Conservation (phyloP, 169 alveolate species). For the Babesia gibsoni region DNA sequence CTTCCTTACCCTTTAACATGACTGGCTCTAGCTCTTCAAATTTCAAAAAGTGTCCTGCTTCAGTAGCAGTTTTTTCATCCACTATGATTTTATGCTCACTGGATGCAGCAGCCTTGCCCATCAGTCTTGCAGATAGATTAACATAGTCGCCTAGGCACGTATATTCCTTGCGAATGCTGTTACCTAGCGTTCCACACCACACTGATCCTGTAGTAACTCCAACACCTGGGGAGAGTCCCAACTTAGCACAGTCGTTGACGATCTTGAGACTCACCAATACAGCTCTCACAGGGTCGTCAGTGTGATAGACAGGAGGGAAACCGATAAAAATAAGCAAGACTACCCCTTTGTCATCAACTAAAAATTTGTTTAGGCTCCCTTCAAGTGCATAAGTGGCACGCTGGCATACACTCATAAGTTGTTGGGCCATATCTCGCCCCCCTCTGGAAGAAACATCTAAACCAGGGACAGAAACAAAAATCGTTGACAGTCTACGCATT, state of each 20-base stretch:
- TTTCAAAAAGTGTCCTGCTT: conserved; percentile 66
- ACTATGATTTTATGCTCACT: conserved; percentile 56
- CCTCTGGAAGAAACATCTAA: conserved; percentile 66
- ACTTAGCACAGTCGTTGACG: conserved; percentile 63
- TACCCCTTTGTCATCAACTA: conserved; percentile 82
- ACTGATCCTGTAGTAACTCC: conserved; percentile 81
- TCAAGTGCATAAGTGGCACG: conserved; percentile 47
- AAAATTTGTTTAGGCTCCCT: conserved; percentile 78
- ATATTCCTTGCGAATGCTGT: conserved; percentile 77
- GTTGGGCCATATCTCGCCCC: conserved; percentile 65
- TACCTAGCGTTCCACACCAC: conserved; percentile 84
- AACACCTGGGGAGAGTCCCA: conserved; percentile 73
- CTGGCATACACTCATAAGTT: conserved; percentile 49
- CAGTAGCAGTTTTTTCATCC: conserved; percentile 71
- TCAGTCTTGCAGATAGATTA: conserved; percentile 76
- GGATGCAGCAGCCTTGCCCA: conserved; percentile 58
- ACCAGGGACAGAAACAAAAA: conserved; percentile 75
- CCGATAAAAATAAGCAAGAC: conserved; percentile 76
- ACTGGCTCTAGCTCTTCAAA: conserved; percentile 69
- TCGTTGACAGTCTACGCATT: conserved; percentile 73
- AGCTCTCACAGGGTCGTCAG: conserved; percentile 80
- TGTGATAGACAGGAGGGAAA: conserved; percentile 81
- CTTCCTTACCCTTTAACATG: conserved; percentile 78
- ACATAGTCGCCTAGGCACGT: conserved; percentile 82
- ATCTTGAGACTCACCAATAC: conserved; percentile 73